Evolutionary conservation across 805 yeast genomes (phyloP).

Genomic region (Wickerhamiella hasegawae): DNA sequence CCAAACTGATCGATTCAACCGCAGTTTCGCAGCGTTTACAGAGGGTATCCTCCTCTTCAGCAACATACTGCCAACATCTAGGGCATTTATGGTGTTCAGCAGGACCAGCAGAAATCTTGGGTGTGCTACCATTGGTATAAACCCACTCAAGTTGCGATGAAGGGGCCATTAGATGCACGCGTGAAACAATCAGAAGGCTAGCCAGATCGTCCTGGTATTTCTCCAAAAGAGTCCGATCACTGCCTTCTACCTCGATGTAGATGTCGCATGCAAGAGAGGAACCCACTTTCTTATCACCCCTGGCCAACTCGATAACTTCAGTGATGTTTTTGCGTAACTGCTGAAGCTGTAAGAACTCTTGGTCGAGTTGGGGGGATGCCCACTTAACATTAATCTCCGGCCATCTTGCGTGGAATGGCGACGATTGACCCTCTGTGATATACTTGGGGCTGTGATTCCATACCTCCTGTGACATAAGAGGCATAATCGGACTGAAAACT

Average conservation of each 20-base stretch:
- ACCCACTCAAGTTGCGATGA: slow-evolving; percentile 17
- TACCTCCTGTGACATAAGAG: slow-evolving; percentile 73
- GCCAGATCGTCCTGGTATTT: slow-evolving; percentile 29
- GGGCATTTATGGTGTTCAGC: slow-evolving; percentile 57
- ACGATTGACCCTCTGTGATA: slow-evolving; percentile 17
- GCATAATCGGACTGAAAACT: slow-evolving; percentile 64
- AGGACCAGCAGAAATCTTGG: slow-evolving; percentile 27
- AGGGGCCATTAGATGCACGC: slow-evolving; percentile 27
- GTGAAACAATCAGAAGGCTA: slow-evolving; percentile 50
- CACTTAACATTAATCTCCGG: slow-evolving; percentile 24
- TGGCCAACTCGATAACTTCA: slow-evolving; percentile 38
- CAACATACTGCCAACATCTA: slow-evolving; percentile 78
- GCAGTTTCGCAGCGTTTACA: slow-evolving; percentile 47
- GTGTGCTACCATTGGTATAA: slow-evolving; percentile 20
- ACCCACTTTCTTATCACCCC: slow-evolving; percentile 30
- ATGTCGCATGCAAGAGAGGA: slow-evolving; percentile 45
- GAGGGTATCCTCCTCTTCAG: slow-evolving; percentile 34
- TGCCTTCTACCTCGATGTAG: slow-evolving; percentile 19
- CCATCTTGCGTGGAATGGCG: slow-evolving; percentile 37
- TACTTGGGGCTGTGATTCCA: slow-evolving; percentile 44
- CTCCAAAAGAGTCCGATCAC: too few relatives aligned
- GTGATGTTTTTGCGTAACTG: slow-evolving; percentile 33
- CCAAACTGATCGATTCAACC: too few relatives aligned
- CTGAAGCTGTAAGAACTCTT: slow-evolving; percentile 27
- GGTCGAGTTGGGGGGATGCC: slow-evolving; percentile 22